A percentile compares a stretch with the other conserved stretches of the same genome.
Conservation (phyloP, 1,139 yeast species). For the Pneumocystis jirovecii region DNA sequence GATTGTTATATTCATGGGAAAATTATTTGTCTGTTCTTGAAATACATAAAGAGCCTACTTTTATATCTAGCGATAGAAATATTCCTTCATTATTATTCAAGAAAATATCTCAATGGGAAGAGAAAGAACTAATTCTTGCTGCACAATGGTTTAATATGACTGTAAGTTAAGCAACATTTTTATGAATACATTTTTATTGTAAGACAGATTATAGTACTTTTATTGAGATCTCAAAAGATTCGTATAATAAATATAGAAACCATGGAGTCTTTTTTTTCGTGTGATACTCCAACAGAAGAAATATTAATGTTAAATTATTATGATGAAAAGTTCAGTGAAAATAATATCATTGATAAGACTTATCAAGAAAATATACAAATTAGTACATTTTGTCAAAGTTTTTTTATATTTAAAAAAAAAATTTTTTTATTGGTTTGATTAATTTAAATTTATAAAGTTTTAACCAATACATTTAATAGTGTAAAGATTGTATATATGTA, state of each 20-base stretch:
- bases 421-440: constrained; percentile 28
- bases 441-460: neutral
- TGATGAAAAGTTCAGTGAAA: constrained; percentile 18
- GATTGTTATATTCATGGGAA: constrained; percentile 55
- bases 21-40: constrained; percentile 44
- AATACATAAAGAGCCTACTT: constrained; percentile 28
- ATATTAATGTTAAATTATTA: constrained; percentile 28
- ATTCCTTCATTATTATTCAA: neutral
- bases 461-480: constrained; percentile 17
- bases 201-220: constrained; percentile 31
- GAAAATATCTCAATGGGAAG: constrained; percentile 1
- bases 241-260: constrained; percentile 29
- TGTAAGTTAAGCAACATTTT: constrained; percentile 14
- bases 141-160: constrained; percentile 46
- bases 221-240: constrained; percentile 36
- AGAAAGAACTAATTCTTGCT: constrained; percentile 34
- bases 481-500: constrained; percentile 35
- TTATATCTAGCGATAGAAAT: constrained; percentile 15
- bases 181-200: neutral
- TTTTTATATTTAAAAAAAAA: constrained; percentile 31
- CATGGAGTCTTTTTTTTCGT: constrained; percentile 26
- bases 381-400: constrained; percentile 25
- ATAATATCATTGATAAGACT: constrained; percentile 14
- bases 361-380: constrained; percentile 13
- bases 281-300: constrained; percentile 35